These are phyloP conservation scores for Ascochyta pisi DNA, from an alignment of 2,329 filamentous ascomycete genomes.

Conservation along the genomic window DNA sequence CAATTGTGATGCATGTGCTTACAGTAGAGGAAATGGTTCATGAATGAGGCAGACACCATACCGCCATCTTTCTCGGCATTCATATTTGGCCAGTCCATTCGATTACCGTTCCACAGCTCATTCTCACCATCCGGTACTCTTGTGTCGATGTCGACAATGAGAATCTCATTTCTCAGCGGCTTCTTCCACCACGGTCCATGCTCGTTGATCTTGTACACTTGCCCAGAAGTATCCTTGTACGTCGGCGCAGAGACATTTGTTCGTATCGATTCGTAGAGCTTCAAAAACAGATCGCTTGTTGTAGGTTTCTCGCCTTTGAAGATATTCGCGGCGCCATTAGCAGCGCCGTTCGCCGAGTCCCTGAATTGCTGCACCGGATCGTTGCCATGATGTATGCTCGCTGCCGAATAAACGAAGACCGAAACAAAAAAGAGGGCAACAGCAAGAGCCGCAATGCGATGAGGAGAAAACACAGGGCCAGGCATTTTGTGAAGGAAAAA, in stretches of 20 bases:
- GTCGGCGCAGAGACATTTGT: slow-evolving; percentile 15
- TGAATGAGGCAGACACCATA: slow-evolving; percentile 48
- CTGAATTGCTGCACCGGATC: slow-evolving; percentile 20
- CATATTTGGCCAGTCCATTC: slow-evolving; percentile 34
- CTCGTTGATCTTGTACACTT: slow-evolving; percentile 20
- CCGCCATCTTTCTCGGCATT: slow-evolving; percentile 27
- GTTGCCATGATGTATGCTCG: slow-evolving; percentile 17
- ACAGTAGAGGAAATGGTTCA: slow-evolving; percentile 52
- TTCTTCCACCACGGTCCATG: slow-evolving; percentile 33
- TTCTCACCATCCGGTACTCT: slow-evolving; percentile 28
- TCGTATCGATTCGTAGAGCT: slow-evolving; percentile 20
- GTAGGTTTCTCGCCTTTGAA: slow-evolving; percentile 20
- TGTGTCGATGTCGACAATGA: slow-evolving; percentile 44
- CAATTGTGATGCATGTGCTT: slow-evolving; percentile 25
- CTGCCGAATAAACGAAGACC: slow-evolving; percentile 19
- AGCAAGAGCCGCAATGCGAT: slow-evolving; percentile 5
- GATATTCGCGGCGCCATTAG: slow-evolving; percentile 12
- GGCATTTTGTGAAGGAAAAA: slow-evolving; percentile 1
- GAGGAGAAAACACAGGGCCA: slow-evolving; percentile 1
- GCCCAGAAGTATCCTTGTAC: slow-evolving; percentile 21
- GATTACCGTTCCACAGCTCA: slow-evolving; percentile 29
- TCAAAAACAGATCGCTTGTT: slow-evolving; percentile 15
- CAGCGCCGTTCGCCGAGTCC: slow-evolving; percentile 20
- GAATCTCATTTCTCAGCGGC: slow-evolving; percentile 30
- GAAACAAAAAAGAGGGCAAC: slow-evolving; percentile 17